Evolutionary conservation across 129 eudicot genomes (phyloP).

Genomic region (Arctium lappa): DNA sequence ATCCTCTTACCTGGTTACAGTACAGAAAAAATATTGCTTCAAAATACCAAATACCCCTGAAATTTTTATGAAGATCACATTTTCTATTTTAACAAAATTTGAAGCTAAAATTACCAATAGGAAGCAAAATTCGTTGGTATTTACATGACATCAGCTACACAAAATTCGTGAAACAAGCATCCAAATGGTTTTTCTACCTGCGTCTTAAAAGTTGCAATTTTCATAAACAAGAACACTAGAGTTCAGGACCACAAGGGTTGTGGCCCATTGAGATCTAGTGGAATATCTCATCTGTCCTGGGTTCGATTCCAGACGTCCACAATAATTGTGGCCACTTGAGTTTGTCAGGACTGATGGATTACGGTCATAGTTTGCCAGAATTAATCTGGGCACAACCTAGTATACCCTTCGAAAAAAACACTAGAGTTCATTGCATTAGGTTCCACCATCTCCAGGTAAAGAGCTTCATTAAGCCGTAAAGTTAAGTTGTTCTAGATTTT

Average conservation of each 20-base stretch:
- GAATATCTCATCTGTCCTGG: too few relatives aligned
- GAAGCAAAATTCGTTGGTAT: not conserved
- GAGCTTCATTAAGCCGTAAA: not conserved
- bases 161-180: not conserved
- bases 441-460: not conserved
- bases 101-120: not conserved
- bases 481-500: not conserved
- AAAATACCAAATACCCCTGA: not conserved
- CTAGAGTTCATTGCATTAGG: not conserved
- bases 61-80: not conserved
- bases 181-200: not conserved
- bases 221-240: not conserved
- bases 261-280: too few relatives aligned
- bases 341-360: too few relatives aligned
- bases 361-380: too few relatives aligned
- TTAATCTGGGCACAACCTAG: too few relatives aligned
- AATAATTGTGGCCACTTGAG: too few relatives aligned
- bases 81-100: not conserved
- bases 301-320: too few relatives aligned
- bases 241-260: not conserved
- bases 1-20: conserved; percentile 8
- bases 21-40: conserved; percentile 18
- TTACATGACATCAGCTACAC: not conserved
- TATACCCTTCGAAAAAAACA: too few relatives aligned
- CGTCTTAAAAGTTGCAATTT: not conserved